Base-by-base conservation (phyloP, 139 green algal species). In the Coelastrella sp. region DNA sequence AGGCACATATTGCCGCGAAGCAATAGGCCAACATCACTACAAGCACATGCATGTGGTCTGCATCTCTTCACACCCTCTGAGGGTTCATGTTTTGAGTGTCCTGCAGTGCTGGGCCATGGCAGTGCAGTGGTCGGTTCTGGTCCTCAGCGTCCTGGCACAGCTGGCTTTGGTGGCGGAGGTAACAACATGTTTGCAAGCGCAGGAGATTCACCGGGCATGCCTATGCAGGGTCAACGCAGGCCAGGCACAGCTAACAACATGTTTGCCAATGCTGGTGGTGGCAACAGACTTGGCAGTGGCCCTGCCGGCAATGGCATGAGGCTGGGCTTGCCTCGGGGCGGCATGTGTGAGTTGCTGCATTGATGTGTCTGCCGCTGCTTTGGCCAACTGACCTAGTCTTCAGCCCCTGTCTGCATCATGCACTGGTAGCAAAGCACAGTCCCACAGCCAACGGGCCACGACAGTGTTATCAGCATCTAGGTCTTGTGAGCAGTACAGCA, bases 71-170 rank as follows among this genome's bases (percentile, higher is more conserved):
- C 32, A 47, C 32, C 32, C 32, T 47, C 32, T 47, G 32, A 47
- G 32, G 32, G 32, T 47, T 47, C 32, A 65, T 11, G 19, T 78
- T 14, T 59, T 58, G 7, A 10, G 8, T 79, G 20, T 75, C 59
- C n/a, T 75, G 81, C n/a, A 59, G n/a, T 89, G 7, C 66, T 65
- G 4, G 85, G 85, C 19, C 85, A 82, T 81, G 85, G 85, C 85
- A 89, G 85, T 65, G 85, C 85, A 0, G 83, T 73, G 47, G 54
- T 82, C 5, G 58, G 81, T 8, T 2, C 3, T 64, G 61, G 20
- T 5, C 73, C 65, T n/a, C 85, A 89, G 85, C 85, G 85, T 57
- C 85, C 85, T 61, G 71, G 71, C 56, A 83, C 85, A 73, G 85
- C 85, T 71, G 83, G 64, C 20, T 59, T 60, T 14, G 64, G 82